Conservation (phyloP, 1,284 basidiomycete genomes). For the Apiotrichum montevideense region DNA sequence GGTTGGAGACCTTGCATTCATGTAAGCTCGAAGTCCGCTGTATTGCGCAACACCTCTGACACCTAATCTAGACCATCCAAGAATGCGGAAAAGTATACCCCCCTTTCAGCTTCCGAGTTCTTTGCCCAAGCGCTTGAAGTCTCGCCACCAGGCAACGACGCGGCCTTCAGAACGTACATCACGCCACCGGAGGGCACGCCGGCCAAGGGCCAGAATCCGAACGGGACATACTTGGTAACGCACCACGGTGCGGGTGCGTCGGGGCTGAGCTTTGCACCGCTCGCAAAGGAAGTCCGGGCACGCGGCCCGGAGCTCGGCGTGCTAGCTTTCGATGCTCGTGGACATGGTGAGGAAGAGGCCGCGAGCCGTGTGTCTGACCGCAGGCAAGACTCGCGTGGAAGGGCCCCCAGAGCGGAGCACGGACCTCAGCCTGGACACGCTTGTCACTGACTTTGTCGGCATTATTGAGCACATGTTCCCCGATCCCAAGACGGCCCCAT, state of each 20-base stretch:
- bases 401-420: conserved; percentile 48
- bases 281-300: conserved; percentile 68
- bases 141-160: conserved; percentile 55
- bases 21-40: conserved; percentile 13
- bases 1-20: conserved; percentile 56
- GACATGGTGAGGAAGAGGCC: conserved; percentile 63
- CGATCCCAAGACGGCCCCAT: conserved; percentile 58
- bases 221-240: conserved; percentile 69
- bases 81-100: conserved; percentile 51
- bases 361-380: background rate
- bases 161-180: conserved; percentile 71
- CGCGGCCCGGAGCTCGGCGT: conserved; percentile 74
- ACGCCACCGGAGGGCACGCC: conserved; percentile 45
- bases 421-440: conserved; percentile 66
- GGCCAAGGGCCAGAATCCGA: conserved; percentile 22
- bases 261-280: conserved; percentile 78
- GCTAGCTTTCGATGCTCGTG: conserved; percentile 73
- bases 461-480: conserved; percentile 66
- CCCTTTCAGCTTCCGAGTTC: conserved; percentile 67
- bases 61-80: no score
- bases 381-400: conserved; percentile 55
- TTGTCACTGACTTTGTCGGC: conserved; percentile 65
- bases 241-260: conserved; percentile 94
- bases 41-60: no score
- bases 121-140: conserved; percentile 73